These are phyloP conservation scores for Bullera alba DNA, from an alignment of 768 basidiomycete species.

Conservation along the genomic window DNA sequence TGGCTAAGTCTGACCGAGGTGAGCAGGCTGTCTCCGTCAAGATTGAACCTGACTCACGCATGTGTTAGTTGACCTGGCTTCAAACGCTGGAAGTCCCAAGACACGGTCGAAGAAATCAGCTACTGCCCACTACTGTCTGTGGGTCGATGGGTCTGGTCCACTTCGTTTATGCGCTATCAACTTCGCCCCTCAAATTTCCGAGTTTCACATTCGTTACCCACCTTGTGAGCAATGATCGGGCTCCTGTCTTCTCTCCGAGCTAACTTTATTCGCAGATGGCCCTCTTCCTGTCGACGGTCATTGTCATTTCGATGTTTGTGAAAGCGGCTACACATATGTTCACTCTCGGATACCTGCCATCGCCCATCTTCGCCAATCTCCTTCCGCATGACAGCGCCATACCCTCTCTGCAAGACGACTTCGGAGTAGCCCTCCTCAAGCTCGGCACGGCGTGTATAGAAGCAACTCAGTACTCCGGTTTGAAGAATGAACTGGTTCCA, in stretches of 20 bases:
- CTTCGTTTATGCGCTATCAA: slow-evolving; percentile 33
- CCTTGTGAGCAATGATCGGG: slow-evolving; percentile 18
- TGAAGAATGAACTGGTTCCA: slow-evolving; percentile 30
- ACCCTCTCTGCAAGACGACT: slow-evolving; percentile 33
- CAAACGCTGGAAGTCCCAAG: slow-evolving; percentile 30
- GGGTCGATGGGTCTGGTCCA: slow-evolving; percentile 28
- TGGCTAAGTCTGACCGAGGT: slow-evolving; percentile 38
- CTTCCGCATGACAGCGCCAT: slow-evolving; percentile 34
- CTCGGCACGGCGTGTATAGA: slow-evolving; percentile 38
- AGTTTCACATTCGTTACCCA: slow-evolving; percentile 41
- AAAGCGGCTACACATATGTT: slow-evolving; percentile 33
- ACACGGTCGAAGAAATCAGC: slow-evolving; percentile 16
- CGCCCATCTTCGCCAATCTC: slow-evolving; percentile 23
- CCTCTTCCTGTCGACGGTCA: slow-evolving; percentile 26
- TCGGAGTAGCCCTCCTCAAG: slow-evolving; percentile 37
- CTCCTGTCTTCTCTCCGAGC: not conserved
- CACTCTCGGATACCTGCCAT: slow-evolving; percentile 38
- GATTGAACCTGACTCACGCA: not conserved
- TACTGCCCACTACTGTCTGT: slow-evolving; percentile 34
- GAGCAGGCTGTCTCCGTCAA: not conserved
- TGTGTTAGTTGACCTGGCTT: slow-evolving; percentile 27
- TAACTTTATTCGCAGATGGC: slow-evolving; percentile 25
- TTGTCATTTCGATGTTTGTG: slow-evolving; percentile 21
- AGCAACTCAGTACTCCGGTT: slow-evolving; percentile 34
- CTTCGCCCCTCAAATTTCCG: slow-evolving; percentile 38